Evolutionary conservation across 2,329 filamentous ascomycete species (phyloP).

Genomic region (Emergomyces africanus): DNA sequence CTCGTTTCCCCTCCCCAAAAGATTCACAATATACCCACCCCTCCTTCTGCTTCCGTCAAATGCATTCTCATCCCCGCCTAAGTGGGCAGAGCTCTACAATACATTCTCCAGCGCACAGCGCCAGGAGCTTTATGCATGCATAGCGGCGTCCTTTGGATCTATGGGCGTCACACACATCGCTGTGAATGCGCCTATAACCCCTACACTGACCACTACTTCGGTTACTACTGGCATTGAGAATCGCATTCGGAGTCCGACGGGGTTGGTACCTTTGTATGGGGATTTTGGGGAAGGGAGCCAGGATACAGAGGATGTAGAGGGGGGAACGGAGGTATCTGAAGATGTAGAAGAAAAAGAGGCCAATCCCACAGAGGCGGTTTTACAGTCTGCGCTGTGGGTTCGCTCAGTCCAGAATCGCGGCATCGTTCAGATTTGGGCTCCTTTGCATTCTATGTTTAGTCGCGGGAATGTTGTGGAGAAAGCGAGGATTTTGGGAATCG

Average conservation of each 20-base stretch:
- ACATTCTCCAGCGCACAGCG: conserved; percentile 18
- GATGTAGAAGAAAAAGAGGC: conserved; percentile 9
- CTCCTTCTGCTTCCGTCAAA: conserved; percentile 44
- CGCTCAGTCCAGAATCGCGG: conserved; percentile 61
- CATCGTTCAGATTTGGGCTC: conserved; percentile 75
- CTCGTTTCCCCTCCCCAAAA: conserved; percentile 24
- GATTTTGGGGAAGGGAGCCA: conserved; percentile 50
- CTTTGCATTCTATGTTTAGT: conserved; percentile 86
- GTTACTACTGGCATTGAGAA: conserved; percentile 44
- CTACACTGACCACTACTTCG: conserved; percentile 16
- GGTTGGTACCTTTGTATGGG: conserved; percentile 58
- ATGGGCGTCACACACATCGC: conserved; percentile 42
- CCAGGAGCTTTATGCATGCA: conserved; percentile 28
- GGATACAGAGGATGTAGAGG: conserved; percentile 11
- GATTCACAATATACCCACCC: conserved; percentile 45
- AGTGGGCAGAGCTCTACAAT: conserved; percentile 19
- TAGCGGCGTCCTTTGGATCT: conserved; percentile 27
- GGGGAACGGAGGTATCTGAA: conserved; percentile 1
- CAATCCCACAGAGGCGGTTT: conserved; percentile 39
- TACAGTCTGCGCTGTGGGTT: conserved; percentile 63
- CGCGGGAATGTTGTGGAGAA: conserved; percentile 87
- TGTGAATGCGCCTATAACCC: conserved; percentile 44
- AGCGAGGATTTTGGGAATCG: conserved; percentile 50
- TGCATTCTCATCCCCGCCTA: conserved; percentile 25
- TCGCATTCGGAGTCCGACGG: conserved; percentile 57